phyloP scores from a whole-genome alignment of 805 yeast genomes.

The Yarrowia osloensis region DNA sequence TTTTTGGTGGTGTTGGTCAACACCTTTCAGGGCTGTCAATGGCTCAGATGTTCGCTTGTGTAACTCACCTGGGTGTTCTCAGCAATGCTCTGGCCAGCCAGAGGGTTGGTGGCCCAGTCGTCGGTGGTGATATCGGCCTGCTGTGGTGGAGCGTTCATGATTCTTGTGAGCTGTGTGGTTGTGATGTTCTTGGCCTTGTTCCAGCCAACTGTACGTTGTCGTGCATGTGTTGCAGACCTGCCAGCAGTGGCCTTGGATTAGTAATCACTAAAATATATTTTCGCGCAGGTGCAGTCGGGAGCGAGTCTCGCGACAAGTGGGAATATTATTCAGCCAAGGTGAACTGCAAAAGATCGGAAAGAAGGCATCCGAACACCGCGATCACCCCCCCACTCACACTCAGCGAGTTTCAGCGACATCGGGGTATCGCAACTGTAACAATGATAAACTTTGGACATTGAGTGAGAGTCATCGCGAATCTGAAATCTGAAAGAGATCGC shows the following conservation, averaged over 20 bases:
- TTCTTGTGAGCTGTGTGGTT: neutral
- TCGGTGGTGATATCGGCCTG: constrained; percentile 2
- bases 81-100: constrained; percentile 1
- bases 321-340: too few species aligned
- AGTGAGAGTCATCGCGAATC: constrained; percentile 10
- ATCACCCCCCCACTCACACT: neutral
- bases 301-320: neutral
- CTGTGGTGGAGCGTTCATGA: constrained; percentile 12
- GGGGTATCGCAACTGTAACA: constrained; percentile 25
- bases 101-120: constrained; percentile 24
- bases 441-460: neutral
- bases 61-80: constrained; percentile 4
- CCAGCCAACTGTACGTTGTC: neutral
- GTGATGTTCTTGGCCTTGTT: neutral
- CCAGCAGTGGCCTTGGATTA: neutral
- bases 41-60: too few species aligned
- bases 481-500: neutral
- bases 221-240: neutral
- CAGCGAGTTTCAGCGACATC: constrained; percentile 14
- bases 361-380: neutral
- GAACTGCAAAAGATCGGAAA: too few species aligned
- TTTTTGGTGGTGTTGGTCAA: too few species aligned
- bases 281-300: neutral
- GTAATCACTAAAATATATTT: neutral
- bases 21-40: too few species aligned